Evolutionary conservation across 257 asterid genomes (phyloP).

Genomic region (Solanum arcanum): DNA sequence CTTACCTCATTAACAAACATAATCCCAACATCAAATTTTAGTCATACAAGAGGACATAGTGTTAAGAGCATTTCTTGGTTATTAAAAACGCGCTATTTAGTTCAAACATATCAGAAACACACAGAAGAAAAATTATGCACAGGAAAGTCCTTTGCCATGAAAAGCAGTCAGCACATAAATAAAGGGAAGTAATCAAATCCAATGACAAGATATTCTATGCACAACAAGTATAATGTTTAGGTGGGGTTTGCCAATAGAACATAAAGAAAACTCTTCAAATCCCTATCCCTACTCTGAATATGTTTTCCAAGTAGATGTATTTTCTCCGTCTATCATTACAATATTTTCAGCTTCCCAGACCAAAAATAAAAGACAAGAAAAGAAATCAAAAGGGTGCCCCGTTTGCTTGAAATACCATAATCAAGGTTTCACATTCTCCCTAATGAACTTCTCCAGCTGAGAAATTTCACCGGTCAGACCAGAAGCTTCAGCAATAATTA

Average conservation of each 20-base stretch:
- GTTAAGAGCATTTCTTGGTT: neutral
- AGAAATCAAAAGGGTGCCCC: too few species aligned
- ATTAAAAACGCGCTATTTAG: neutral
- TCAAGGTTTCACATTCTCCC: slow-evolving; percentile 52
- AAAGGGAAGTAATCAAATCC: neutral
- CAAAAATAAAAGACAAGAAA: too few species aligned
- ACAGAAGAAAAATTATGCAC: neutral
- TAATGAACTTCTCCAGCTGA: slow-evolving; percentile 60
- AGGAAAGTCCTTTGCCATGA: neutral
- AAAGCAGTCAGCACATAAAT: neutral
- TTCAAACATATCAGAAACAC: neutral
- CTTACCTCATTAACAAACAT: neutral
- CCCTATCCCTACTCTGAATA: neutral
- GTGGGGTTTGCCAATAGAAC: neutral
- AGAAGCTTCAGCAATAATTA: slow-evolving; percentile 63
- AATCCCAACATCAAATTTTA: neutral
- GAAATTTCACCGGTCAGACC: slow-evolving; percentile 51
- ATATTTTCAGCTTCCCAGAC: neutral
- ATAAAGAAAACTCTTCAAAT: neutral
- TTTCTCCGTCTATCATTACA: neutral
- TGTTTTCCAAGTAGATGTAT: neutral
- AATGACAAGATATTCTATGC: neutral
- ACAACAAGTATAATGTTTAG: neutral
- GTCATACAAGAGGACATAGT: neutral
- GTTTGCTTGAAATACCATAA: neutral